Evolutionary conservation across 2,329 filamentous ascomycete genomes (phyloP).

Genomic region (Colletotrichum godetiae): DNA sequence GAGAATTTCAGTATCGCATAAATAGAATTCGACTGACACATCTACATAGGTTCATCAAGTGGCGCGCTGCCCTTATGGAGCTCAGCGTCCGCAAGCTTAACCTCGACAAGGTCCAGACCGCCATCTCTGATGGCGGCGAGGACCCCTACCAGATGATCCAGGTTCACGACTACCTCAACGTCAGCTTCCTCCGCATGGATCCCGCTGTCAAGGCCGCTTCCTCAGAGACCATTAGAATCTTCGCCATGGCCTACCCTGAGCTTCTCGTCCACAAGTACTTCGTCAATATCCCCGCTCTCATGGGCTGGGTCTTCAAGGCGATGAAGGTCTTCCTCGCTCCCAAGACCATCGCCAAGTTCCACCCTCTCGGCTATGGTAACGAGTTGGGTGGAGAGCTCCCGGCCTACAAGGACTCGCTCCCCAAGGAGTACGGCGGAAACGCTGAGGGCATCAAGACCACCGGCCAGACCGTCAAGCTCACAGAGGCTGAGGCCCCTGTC

Average conservation of each 20-base stretch:
- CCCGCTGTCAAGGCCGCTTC: slow-evolving; percentile 70
- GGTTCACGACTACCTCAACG: slow-evolving; percentile 91
- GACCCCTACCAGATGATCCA: slow-evolving; percentile 94
- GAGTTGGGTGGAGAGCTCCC: slow-evolving; percentile 73
- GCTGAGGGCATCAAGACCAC: slow-evolving; percentile 56
- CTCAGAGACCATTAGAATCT: slow-evolving; percentile 83
- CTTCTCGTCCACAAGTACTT: slow-evolving; percentile 90
- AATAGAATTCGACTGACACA: not conserved
- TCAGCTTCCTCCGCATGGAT: slow-evolving; percentile 88
- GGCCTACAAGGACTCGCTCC: slow-evolving; percentile 72
- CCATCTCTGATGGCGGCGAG: slow-evolving; percentile 77
- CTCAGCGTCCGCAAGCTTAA: slow-evolving; percentile 80
- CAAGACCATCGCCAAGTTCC: slow-evolving; percentile 83
- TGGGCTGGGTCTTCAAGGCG: slow-evolving; percentile 85
- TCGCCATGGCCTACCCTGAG: slow-evolving; percentile 88
- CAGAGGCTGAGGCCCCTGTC: slow-evolving; percentile 30
- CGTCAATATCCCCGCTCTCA: slow-evolving; percentile 90
- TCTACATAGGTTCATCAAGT: slow-evolving; percentile 79
- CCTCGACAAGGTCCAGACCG: slow-evolving; percentile 74
- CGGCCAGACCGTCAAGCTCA: slow-evolving; percentile 46
- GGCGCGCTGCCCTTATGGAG: slow-evolving; percentile 93
- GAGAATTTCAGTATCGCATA: not conserved
- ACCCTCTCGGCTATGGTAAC: slow-evolving; percentile 79
- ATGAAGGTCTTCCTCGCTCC: slow-evolving; percentile 81
- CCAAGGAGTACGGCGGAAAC: slow-evolving; percentile 83